Evolutionary conservation across 1,139 yeast genomes (phyloP).

Genomic region (Candida frijolesensis): DNA sequence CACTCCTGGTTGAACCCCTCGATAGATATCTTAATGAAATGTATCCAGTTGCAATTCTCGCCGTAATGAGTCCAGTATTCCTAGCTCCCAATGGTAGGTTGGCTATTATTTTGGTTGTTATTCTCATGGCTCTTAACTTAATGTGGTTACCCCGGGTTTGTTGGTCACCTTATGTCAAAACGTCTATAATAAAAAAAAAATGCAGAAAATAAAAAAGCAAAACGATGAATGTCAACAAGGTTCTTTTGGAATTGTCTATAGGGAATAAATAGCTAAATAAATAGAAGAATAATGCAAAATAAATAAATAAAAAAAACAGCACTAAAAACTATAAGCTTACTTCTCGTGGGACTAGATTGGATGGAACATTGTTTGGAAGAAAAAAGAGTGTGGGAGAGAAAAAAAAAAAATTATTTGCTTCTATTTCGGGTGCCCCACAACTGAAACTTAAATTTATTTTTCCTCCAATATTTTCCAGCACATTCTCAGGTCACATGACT

Average conservation of each 20-base stretch:
- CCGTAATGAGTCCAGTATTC: too few species aligned
- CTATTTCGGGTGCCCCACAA: background rate
- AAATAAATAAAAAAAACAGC: background rate
- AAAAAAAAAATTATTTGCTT: background rate
- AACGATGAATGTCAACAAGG: too few species aligned
- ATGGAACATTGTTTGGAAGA: background rate
- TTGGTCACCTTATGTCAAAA: background rate
- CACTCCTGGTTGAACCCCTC: background rate
- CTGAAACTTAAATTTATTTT: background rate
- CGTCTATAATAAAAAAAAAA: background rate
- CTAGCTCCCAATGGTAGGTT: background rate
- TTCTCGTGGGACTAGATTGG: background rate
- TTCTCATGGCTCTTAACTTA: background rate
- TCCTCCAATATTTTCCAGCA: too few species aligned
- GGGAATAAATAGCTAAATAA: background rate
- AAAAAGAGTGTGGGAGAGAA: background rate
- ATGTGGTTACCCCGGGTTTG: background rate
- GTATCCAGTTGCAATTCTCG: too few species aligned
- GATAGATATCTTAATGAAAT: background rate
- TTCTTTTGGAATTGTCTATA: background rate
- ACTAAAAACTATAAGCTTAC: background rate
- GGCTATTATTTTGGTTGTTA: constrained; percentile 1
- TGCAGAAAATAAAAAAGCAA: too few species aligned
- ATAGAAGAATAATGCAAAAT: background rate
- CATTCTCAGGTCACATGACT: too few species aligned